These are phyloP conservation scores for Gastrodia elata DNA, from an alignment of 106 monocot species.

Conservation along the genomic window DNA sequence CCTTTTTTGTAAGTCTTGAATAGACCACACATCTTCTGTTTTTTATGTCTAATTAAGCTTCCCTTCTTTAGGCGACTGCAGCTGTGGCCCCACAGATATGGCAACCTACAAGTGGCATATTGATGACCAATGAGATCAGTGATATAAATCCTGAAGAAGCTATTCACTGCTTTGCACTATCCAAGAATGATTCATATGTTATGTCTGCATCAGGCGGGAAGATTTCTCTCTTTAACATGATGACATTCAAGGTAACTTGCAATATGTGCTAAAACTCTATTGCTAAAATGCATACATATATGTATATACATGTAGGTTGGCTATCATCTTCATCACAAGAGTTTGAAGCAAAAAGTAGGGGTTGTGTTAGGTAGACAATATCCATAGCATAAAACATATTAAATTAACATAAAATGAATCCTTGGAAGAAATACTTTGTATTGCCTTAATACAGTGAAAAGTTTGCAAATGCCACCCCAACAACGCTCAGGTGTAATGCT, in stretches of 20 bases:
- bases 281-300: too few species aligned
- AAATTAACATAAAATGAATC: too few species aligned
- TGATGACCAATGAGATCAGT: constrained; percentile 32
- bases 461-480: too few species aligned
- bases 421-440: too few species aligned
- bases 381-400: too few species aligned
- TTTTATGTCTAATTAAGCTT: not conserved
- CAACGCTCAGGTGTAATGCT: too few species aligned
- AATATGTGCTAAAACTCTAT: not conserved
- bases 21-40: not conserved
- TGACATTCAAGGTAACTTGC: constrained; percentile 45
- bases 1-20: not conserved
- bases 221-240: constrained; percentile 51
- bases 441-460: too few species aligned
- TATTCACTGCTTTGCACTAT: constrained; percentile 36
- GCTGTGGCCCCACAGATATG: constrained; percentile 21
- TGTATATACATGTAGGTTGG: too few species aligned
- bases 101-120: constrained; percentile 27
- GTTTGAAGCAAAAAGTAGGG: too few species aligned
- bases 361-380: too few species aligned
- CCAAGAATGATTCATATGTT: constrained; percentile 60
- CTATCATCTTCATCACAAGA: too few species aligned
- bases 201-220: constrained; percentile 61
- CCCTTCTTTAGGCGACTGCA: constrained; percentile 25
- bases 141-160: constrained; percentile 24